Evolutionary conservation across 106 monocot genomes (phyloP).

Genomic region (Apostasia ramifera): DNA sequence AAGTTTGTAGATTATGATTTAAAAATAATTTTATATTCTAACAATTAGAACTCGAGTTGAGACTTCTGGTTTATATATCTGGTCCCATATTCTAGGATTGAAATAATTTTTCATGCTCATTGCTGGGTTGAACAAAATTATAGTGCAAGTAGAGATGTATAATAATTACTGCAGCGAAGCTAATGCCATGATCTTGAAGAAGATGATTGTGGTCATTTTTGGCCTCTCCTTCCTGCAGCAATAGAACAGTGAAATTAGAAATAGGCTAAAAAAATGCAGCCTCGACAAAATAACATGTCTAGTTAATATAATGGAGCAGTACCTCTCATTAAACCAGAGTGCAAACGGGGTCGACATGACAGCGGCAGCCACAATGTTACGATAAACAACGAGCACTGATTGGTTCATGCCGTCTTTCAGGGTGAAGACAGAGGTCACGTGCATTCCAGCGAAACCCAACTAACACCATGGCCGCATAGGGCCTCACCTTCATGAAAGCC

Average conservation of each 20-base stretch:
- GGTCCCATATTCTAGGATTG: no score
- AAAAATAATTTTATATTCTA: no score
- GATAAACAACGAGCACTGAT: slow-evolving; percentile 52
- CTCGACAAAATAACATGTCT: no score
- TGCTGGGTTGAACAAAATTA: background rate
- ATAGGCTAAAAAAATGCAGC: no score
- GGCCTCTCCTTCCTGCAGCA: slow-evolving; percentile 48
- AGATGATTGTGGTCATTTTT: slow-evolving; percentile 51
- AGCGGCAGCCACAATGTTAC: slow-evolving; percentile 32
- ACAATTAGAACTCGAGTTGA: no score
- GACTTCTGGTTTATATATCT: no score
- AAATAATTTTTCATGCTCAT: no score
- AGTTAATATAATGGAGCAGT: background rate
- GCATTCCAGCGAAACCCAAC: slow-evolving; percentile 49
- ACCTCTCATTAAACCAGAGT: slow-evolving; percentile 51
- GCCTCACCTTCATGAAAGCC: slow-evolving; percentile 16
- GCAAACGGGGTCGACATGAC: slow-evolving; percentile 57
- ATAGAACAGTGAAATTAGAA: background rate
- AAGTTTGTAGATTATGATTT: no score
- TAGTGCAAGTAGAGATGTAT: background rate
- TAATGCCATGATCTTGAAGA: slow-evolving; percentile 53
- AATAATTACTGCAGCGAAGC: slow-evolving; percentile 52
- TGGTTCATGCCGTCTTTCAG: slow-evolving; percentile 55
- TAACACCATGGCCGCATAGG: slow-evolving; percentile 47
- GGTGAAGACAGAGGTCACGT: slow-evolving; percentile 27